Base-by-base conservation (phyloP, 2,329 filamentous ascomycete species). In the Fusarium pilosicola region DNA sequence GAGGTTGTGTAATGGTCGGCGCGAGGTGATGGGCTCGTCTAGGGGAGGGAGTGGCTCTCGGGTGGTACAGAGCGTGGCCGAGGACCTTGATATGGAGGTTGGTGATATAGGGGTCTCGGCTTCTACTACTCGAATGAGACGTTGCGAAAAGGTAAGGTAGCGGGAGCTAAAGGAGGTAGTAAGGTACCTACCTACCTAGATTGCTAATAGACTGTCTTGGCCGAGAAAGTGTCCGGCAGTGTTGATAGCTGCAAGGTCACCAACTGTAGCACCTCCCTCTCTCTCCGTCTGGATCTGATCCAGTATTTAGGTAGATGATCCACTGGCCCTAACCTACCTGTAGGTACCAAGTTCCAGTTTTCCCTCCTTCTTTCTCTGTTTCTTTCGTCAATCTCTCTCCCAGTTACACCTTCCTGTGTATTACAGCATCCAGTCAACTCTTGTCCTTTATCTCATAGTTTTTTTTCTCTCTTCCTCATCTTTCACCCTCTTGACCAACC, bases 121-220 rank as follows among this genome's bases (percentile, higher is more conserved):
- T 60, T 71, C 45, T 56, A 42, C 45, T 58, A 59, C 54, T 48
- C 38, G 28, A 39, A 52, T 73, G 65, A 70, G 61, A 73, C 70
- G 49, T 61, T 70, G 51, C 64, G 48, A 49, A 34, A 34, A 34
- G 32, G 32, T 34, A 34, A 34, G 32, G 32, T 34, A 34, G 32
- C 18, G 32, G 32, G 32, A 52, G 49, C n/a, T 36, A 36, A 6
- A 22, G 42, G 10, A 32, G 32, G 32, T 32, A 30, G 30, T 30
- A 30, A 12, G 30, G 30, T 30, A 30, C 30, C 28, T 30, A 28
- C 28, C 28, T 28, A 32, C 30, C 30, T 34, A 44, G 42, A 44
- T 34, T 52, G 18, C 49, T 34, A 34, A 15, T 34, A 34, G 32
- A 34, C 32, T 44, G 55, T 24, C 52, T 49, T 58, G 52, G 51